phyloP scores from a whole-genome alignment of 1,284 basidiomycete species.

The Naganishia cerealis region DNA sequence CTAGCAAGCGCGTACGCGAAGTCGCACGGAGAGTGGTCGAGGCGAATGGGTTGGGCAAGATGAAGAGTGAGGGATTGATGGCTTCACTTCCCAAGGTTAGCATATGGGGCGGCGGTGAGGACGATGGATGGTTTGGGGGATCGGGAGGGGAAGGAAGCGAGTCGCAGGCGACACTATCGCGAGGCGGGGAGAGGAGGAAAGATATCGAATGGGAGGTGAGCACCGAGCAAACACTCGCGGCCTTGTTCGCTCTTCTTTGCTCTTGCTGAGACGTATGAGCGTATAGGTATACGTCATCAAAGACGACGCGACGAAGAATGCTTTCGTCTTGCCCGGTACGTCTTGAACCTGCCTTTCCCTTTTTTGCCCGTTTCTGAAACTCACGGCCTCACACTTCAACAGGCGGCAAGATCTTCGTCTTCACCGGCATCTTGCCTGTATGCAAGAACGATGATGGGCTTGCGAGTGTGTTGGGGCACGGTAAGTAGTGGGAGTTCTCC shows the following conservation, averaged over 20 bases:
- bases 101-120: constrained; percentile 39
- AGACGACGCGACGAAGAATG: constrained; percentile 72
- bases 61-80: constrained; percentile 55
- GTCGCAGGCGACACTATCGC: constrained; percentile 27
- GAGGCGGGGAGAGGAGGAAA: constrained; percentile 51
- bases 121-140: constrained; percentile 34
- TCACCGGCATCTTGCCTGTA: constrained; percentile 82
- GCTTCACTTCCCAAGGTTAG: constrained; percentile 36
- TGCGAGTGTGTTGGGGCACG: constrained; percentile 83
- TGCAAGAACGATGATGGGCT: constrained; percentile 76
- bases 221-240: not conserved
- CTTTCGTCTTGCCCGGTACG: constrained; percentile 72
- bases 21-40: constrained; percentile 73
- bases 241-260: not conserved
- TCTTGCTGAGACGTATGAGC: constrained; percentile 12
- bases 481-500: constrained; percentile 53
- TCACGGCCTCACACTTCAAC: constrained; percentile 30
- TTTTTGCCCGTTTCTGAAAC: not conserved
- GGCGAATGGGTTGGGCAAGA: constrained; percentile 67
- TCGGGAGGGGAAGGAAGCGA: not conserved
- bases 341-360: not conserved
- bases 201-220: constrained; percentile 54
- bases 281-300: constrained; percentile 82
- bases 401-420: constrained; percentile 78
- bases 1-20: constrained; percentile 66